A percentile compares a stretch with the other conserved stretches of the same genome.
Evolutionary conservation across 768 basidiomycete genomes (phyloP).

Genomic region (Zangia roseola): DNA sequence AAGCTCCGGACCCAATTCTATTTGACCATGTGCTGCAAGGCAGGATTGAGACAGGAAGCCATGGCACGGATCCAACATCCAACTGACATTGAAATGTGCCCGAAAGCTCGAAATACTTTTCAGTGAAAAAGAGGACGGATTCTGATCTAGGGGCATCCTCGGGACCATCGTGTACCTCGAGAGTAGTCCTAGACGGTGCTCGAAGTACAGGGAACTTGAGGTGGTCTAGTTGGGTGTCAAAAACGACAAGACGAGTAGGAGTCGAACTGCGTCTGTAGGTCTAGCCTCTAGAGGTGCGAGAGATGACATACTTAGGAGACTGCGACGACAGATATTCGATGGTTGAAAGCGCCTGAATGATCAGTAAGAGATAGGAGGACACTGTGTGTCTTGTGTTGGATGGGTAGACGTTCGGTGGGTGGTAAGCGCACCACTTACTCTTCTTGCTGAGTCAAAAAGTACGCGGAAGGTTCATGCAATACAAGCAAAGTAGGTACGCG

Average conservation of each 20-base stretch:
- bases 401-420: background rate
- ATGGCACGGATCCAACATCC: background rate
- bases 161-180: conserved; percentile 16
- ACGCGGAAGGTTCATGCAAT: conserved; percentile 58
- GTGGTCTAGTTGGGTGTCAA: conserved; percentile 57
- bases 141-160: conserved; percentile 31
- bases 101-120: conserved; percentile 57
- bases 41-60: background rate
- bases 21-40: conserved; percentile 12
- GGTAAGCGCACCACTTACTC: conserved; percentile 18
- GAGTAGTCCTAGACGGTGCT: conserved; percentile 13
- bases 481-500: conserved; percentile 52
- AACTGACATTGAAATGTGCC: conserved; percentile 47
- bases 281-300: background rate
- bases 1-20: conserved; percentile 3
- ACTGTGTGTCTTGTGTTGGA: conserved; percentile 32
- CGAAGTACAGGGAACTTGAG: conserved; percentile 49
- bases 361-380: conserved; percentile 51
- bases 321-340: conserved; percentile 35
- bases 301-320: conserved; percentile 19
- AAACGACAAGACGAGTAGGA: conserved; percentile 46
- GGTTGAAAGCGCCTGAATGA: conserved; percentile 46
- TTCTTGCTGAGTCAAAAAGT: conserved; percentile 38
- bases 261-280: conserved; percentile 15
- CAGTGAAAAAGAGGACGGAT: conserved; percentile 38